Evolutionary conservation across 805 yeast genomes (phyloP), one percentile per base, ranked within the genome.

Genomic region (Brettanomyces custersianus): DNA sequence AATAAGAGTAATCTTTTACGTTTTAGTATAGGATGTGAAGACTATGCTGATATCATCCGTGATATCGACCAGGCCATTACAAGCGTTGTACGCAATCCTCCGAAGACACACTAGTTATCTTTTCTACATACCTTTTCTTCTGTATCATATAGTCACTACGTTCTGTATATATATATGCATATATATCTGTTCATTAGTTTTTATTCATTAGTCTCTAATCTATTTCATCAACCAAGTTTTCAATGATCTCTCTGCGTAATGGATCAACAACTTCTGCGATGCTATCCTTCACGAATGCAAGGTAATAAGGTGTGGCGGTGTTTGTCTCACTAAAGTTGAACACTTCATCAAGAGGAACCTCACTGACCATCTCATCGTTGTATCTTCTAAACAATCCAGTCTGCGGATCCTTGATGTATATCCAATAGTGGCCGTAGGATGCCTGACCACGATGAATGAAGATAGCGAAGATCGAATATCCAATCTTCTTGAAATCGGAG

Each of bases 371-470:
- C 49, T 92, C 97, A 61, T 92, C 98, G 52, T 92, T 92, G 57
- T 92, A 92, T 62, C 86, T 88, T 42, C 96, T 67, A 73, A 77
- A 92, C 16, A 82, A 61, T 20, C 72, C 69, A 15, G 68, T 66
- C 42, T 69, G 69, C 3, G 77, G 73, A 57, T 92, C 97, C 40
- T 73, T 75, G 42, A 92, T 88, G 54, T 90, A 92, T 13, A 90
- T 74, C 96, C 97, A 92, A 57, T 92, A 92, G 58, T 92, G 98
- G 2, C 98, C 98, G 52, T 84, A 90, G 35, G 86, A 78, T 1
- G 96, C 97, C 49, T 87, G 94, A 5, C 98, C 98, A 34, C 96
- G 66, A 56, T 92, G 98, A 33, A 92, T 86, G 52, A 92, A 92
- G 5, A 90, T 78, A 0, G 97, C 94, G 62, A 88, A 90, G 10